Evolutionary conservation across 352 stramenopile species (phyloP).

Genomic region (Thalassiosira exigua): DNA sequence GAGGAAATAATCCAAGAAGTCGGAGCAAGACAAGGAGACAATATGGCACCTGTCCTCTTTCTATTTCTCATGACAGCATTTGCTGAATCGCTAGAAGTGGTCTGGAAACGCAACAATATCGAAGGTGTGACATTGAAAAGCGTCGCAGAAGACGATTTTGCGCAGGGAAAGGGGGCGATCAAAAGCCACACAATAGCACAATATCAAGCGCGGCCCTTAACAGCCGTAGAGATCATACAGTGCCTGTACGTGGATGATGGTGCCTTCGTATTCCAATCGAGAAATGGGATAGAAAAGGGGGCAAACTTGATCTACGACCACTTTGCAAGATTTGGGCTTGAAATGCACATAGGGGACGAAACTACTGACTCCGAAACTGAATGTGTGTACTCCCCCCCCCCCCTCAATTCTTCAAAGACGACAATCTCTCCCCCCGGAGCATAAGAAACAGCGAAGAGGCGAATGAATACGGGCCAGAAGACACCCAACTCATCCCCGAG

Average conservation of each 20-base stretch:
- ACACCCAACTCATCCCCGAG: neutral
- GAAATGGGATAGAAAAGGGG: constrained; percentile 4
- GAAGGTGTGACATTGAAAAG: neutral
- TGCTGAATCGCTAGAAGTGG: constrained; percentile 11
- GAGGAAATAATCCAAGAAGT: constrained; percentile 35
- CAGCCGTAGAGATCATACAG: neutral
- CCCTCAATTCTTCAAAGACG: neutral
- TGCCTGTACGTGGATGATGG: constrained; percentile 21
- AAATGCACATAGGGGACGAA: constrained; percentile 34
- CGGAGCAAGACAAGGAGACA: constrained; percentile 50
- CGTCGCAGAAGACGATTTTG: neutral
- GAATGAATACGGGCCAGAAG: neutral
- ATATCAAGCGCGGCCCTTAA: neutral
- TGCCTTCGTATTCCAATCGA: constrained; percentile 5
- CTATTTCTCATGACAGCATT: constrained; percentile 37
- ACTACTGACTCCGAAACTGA: constrained; percentile 28
- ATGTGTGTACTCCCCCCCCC: constrained; percentile 26
- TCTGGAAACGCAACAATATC: constrained; percentile 10
- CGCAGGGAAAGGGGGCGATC: constrained; percentile 7
- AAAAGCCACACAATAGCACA: neutral
- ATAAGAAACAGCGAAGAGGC: neutral
- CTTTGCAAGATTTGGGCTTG: constrained; percentile 20
- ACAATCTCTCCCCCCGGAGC: too few relatives aligned
- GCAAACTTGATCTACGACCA: constrained; percentile 14
- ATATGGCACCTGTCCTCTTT: constrained; percentile 45